Evolutionary conservation across 2,329 filamentous ascomycete genomes (phyloP), one percentile per base, ranked within the genome.

Genomic region (Gnomoniopsis sp.): DNA sequence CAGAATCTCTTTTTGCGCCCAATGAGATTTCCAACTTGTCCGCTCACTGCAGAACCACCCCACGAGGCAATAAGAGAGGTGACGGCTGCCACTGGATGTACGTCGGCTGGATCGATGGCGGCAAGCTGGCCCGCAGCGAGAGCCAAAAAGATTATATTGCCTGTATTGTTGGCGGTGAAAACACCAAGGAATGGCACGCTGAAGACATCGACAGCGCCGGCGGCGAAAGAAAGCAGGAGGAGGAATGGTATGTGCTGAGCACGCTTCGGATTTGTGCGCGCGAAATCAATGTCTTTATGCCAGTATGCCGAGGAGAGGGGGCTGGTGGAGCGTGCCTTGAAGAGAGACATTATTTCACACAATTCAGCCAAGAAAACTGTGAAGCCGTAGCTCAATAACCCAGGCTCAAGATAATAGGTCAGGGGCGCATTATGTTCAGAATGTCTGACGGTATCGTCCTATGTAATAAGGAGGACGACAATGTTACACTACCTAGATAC

Each of bases 171-270:
- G 30, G 53, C 53, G 14, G 53, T 55, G 53, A 55, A 55, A 34
- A 55, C 53, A 46, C 53, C 44, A 12, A 55, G 53, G 21, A 49
- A 55, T 15, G 53, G 53, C 34, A 55, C 44, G 53, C 53, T 55
- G 53, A 55, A 55, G 53, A 55, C 53, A 23, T 55, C 53, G 53
- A 55, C 34, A 34, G 53, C 53, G 17, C 52, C 59, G 38, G 59
- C 59, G 23, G 56, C 56, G 44, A 61, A 59, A 52, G 52, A 57
- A 14, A 58, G 59, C 14, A 61, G 59, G 14, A 49, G 54, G 33
- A 59, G 38, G 52, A 61, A 61, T 56, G 59, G 59, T n/a, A 61
- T 49, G 53, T 55, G 53, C 21, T 55, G 44, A 14, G 53, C 44
- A 1, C 53, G 53, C 21, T 23, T 41, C 33, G 53, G 53, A 46